phyloP scores from a whole-genome alignment of 345 rosid genomes.

The Boechera divaricarpa region DNA sequence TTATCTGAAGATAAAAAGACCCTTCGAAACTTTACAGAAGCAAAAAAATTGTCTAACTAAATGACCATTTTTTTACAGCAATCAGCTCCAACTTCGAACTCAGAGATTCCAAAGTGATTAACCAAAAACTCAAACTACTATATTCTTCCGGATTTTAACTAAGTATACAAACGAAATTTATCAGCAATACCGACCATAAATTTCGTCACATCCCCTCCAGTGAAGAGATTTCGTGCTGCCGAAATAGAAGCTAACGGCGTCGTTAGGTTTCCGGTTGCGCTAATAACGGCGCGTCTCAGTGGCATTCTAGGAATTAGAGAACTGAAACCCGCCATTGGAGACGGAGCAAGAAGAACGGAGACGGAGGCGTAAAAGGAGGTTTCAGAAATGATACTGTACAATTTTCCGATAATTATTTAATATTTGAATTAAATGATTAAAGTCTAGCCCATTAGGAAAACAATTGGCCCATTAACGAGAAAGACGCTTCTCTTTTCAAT shows the following conservation, averaged over 20 bases:
- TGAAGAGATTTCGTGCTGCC: not conserved
- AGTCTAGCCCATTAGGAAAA: slow-evolving; percentile 2
- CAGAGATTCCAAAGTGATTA: not conserved
- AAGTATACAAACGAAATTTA: not conserved
- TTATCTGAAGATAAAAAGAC: not conserved
- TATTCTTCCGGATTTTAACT: not conserved
- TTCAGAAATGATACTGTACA: not conserved
- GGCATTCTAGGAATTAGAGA: slow-evolving; percentile 31
- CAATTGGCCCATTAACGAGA: not conserved
- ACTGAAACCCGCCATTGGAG: slow-evolving; percentile 44
- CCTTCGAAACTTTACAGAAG: not conserved
- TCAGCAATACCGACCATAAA: slow-evolving; percentile 29
- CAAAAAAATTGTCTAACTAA: not conserved
- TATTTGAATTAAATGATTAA: not conserved
- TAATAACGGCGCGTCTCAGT: slow-evolving; percentile 24
- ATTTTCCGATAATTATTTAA: not conserved
- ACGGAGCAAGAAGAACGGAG: not conserved
- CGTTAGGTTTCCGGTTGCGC: slow-evolving; percentile 12
- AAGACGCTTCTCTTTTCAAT: not conserved
- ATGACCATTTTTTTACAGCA: not conserved
- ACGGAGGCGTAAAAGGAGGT: slow-evolving; percentile 28
- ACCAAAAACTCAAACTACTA: not conserved
- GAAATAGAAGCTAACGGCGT: not conserved
- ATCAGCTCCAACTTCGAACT: slow-evolving; percentile 15
- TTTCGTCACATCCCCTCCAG: slow-evolving; percentile 22